A percentile compares a stretch with the other conserved stretches of the same genome.
These are phyloP conservation scores for Verticillium klebahnii DNA, from an alignment of 2,329 filamentous ascomycete species.

Conservation along the genomic window DNA sequence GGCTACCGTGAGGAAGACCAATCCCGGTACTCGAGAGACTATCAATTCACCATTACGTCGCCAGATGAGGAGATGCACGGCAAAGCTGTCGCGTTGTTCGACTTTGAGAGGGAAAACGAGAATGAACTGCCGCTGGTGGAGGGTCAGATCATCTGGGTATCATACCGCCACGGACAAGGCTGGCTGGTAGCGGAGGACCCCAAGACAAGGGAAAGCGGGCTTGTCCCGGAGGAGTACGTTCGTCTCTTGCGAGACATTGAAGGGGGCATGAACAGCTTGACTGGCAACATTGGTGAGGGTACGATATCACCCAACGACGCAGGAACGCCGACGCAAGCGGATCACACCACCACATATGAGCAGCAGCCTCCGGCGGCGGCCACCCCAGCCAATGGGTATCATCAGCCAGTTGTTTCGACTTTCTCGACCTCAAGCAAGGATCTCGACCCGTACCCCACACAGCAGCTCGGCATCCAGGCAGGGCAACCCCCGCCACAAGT, in stretches of 20 bases:
- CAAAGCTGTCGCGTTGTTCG: constrained; percentile 90
- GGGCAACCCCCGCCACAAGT: constrained; percentile 62
- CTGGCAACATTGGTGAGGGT: constrained; percentile 53
- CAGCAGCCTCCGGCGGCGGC: constrained; percentile 14
- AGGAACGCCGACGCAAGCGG: constrained; percentile 58
- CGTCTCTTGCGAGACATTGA: constrained; percentile 89
- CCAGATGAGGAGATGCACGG: constrained; percentile 98
- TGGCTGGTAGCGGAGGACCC: constrained; percentile 98
- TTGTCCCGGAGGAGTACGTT: constrained; percentile 96
- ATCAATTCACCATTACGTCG: constrained; percentile 90
- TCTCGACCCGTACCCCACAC: constrained; percentile 62
- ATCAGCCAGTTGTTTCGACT: constrained; percentile 62
- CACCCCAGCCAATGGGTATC: constrained; percentile 57
- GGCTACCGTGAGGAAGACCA: constrained; percentile 59
- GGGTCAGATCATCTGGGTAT: constrained; percentile 94
- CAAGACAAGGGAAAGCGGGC: constrained; percentile 85
- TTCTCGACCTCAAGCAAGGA: constrained; percentile 69
- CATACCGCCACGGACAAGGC: constrained; percentile 91
- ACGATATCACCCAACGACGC: constrained; percentile 49
- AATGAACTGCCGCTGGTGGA: constrained; percentile 91
- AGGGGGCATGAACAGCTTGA: constrained; percentile 74
- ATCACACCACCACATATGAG: constrained; percentile 35
- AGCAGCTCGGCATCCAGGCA: constrained; percentile 57
- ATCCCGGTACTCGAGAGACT: constrained; percentile 82
- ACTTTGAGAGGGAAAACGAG: constrained; percentile 92